These are phyloP conservation scores for Neckera pumila DNA, from an alignment of 225 moss, liverwort and hornwort species.

Conservation along the genomic window DNA sequence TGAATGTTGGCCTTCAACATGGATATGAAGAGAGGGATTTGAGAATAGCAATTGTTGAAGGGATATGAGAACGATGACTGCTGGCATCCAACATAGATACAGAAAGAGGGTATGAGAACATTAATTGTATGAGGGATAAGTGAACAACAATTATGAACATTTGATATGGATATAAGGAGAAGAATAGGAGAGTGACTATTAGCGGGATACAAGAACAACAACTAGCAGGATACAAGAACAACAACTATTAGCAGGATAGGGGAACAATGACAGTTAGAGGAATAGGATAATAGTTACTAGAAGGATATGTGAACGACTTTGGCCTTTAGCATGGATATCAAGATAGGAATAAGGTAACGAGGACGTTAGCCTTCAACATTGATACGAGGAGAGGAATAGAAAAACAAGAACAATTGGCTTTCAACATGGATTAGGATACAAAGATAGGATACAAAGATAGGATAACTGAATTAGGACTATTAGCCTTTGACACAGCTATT, in stretches of 20 bases:
- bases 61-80: accelerated
- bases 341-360: background rate
- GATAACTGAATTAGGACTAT: too few species aligned
- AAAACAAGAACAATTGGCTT: accelerated
- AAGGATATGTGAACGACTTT: too few species aligned
- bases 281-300: background rate
- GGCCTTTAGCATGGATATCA: background rate
- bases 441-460: background rate
- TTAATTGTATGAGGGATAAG: background rate
- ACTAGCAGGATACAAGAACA: accelerated
- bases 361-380: background rate
- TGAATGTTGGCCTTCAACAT: background rate
- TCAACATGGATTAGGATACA: too few species aligned
- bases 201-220: accelerated
- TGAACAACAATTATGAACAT: background rate
- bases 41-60: accelerated
- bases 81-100: background rate
- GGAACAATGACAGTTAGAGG: accelerated
- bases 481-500: background rate
- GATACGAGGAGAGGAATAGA: accelerated
- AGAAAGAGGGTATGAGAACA: background rate
- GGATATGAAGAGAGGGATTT: background rate
- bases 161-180: background rate
- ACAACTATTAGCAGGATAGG: accelerated
- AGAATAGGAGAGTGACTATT: background rate